Conservation (phyloP, 306 rosid species). For the Elaeagnus macrophylla region DNA sequence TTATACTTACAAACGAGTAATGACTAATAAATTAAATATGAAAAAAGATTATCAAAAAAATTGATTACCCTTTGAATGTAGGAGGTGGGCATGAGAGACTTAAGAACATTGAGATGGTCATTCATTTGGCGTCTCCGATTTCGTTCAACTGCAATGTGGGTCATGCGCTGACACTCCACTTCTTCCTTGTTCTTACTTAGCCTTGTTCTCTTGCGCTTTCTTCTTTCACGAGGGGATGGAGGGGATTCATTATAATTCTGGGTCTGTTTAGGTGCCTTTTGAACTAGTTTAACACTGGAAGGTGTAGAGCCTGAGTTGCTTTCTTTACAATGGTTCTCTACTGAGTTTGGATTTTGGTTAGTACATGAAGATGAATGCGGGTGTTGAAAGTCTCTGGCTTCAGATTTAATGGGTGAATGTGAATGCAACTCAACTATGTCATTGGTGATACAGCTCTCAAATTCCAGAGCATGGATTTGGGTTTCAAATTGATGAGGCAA, state of each 20-base stretch:
- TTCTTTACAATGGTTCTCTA: slow-evolving; percentile 10
- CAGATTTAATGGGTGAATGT: slow-evolving; percentile 61
- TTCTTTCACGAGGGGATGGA: slow-evolving; percentile 32
- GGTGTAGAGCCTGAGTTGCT: slow-evolving; percentile 6
- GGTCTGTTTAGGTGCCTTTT: slow-evolving; percentile 17
- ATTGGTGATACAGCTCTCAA: slow-evolving; percentile 62
- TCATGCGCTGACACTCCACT: slow-evolving; percentile 88
- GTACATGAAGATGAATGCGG: slow-evolving; percentile 31
- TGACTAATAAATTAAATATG: not conserved
- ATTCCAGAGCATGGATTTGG: slow-evolving; percentile 37
- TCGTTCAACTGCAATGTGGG: slow-evolving; percentile 90
- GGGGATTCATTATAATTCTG: slow-evolving; percentile 23
- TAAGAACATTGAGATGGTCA: slow-evolving; percentile 81
- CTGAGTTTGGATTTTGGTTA: slow-evolving; percentile 16
- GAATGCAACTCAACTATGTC: slow-evolving; percentile 47
- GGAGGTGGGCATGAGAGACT: slow-evolving; percentile 78
- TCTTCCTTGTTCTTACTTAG: slow-evolving; percentile 79
- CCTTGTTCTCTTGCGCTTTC: slow-evolving; percentile 74
- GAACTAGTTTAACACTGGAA: slow-evolving; percentile 9
- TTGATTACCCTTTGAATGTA: slow-evolving; percentile 65
- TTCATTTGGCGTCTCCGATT: slow-evolving; percentile 93
- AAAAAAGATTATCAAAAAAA: not conserved
- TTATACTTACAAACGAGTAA: not conserved
- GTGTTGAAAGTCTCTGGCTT: slow-evolving; percentile 34
- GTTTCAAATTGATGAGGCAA: slow-evolving; percentile 28